phyloP scores from a whole-genome alignment of 176 grass and related monocot genomes.

The Triticum turgidum region DNA sequence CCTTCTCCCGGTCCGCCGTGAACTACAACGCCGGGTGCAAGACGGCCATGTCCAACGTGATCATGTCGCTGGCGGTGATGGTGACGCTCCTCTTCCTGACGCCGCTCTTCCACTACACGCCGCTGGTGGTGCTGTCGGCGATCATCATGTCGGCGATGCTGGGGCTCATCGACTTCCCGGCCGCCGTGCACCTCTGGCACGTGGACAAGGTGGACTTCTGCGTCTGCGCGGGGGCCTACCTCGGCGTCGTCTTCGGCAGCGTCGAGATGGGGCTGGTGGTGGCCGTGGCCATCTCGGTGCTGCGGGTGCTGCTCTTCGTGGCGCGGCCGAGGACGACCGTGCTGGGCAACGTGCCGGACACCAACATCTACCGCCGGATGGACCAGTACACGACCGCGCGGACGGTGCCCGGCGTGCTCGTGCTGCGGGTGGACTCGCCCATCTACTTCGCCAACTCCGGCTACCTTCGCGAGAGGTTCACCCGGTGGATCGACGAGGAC shows the following conservation, averaged over 20 bases:
- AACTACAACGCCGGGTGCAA: constrained; percentile 97
- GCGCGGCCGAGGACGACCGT: constrained; percentile 70
- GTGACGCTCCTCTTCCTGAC: constrained; percentile 84
- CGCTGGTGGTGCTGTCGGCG: constrained; percentile 86
- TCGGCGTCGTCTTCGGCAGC: constrained; percentile 92
- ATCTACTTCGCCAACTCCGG: constrained; percentile 90
- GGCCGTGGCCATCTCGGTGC: constrained; percentile 60
- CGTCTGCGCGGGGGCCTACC: constrained; percentile 79
- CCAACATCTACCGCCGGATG: constrained; percentile 64
- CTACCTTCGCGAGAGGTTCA: constrained; percentile 90
- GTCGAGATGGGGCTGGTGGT: constrained; percentile 78
- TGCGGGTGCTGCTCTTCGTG: constrained; percentile 67
- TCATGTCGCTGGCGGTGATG: constrained; percentile 91
- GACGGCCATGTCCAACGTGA: constrained; percentile 93
- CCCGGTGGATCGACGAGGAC: constrained; percentile 86
- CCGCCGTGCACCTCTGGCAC: constrained; percentile 71
- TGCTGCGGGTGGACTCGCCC: constrained; percentile 74
- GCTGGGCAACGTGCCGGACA: constrained; percentile 81
- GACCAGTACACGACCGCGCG: constrained; percentile 70
- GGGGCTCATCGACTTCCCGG: constrained; percentile 87
- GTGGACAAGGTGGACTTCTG: constrained; percentile 99
- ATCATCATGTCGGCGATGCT: constrained; percentile 95
- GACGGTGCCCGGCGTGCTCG: constrained; percentile 64
- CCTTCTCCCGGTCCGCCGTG: constrained; percentile 86
- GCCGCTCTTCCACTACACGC: constrained; percentile 95